phyloP scores from a whole-genome alignment of 2,329 filamentous ascomycete genomes.

The Cladosporium sp. region DNA sequence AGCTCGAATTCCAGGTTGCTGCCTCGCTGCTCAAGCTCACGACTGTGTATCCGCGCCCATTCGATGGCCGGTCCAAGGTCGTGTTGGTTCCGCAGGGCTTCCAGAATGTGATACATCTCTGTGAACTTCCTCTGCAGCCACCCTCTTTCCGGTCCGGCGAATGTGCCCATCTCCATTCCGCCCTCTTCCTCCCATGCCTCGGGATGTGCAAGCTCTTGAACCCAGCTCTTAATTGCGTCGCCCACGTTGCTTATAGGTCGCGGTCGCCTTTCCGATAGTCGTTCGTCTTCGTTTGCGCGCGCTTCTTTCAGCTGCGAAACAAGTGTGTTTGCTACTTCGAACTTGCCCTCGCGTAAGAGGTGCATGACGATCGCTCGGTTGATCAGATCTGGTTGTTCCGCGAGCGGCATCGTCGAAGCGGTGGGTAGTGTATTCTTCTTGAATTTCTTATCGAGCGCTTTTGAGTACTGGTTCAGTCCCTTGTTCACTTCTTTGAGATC shows the following conservation, averaged over 20 bases:
- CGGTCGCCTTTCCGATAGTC: not conserved
- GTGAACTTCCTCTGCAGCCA: constrained; percentile 78
- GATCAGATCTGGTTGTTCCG: constrained; percentile 73
- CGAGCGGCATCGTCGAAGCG: constrained; percentile 78
- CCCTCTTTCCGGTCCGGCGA: constrained; percentile 19
- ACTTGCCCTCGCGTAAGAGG: constrained; percentile 89
- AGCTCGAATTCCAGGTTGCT: constrained; percentile 96
- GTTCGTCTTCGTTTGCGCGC: constrained; percentile 16
- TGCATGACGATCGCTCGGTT: constrained; percentile 97
- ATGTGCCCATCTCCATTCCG: constrained; percentile 7
- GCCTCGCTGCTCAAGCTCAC: constrained; percentile 73
- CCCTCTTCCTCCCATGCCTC: constrained; percentile 20
- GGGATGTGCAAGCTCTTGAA: constrained; percentile 22
- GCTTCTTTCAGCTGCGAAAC: constrained; percentile 65
- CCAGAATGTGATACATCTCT: constrained; percentile 87
- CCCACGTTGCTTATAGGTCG: constrained; percentile 15
- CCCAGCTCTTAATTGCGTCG: constrained; percentile 17
- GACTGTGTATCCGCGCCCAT: constrained; percentile 76
- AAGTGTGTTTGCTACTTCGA: constrained; percentile 83
- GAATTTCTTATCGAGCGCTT: constrained; percentile 78
- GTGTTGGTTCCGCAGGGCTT: constrained; percentile 68
- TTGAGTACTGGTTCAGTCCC: constrained; percentile 79
- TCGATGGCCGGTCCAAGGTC: constrained; percentile 82
- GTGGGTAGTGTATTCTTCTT: constrained; percentile 70
- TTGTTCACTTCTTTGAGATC: constrained; percentile 82